These are phyloP conservation scores for Aspergillus nanangensis DNA, from an alignment of 495 filamentous ascomycete genomes.

Conservation along the genomic window DNA sequence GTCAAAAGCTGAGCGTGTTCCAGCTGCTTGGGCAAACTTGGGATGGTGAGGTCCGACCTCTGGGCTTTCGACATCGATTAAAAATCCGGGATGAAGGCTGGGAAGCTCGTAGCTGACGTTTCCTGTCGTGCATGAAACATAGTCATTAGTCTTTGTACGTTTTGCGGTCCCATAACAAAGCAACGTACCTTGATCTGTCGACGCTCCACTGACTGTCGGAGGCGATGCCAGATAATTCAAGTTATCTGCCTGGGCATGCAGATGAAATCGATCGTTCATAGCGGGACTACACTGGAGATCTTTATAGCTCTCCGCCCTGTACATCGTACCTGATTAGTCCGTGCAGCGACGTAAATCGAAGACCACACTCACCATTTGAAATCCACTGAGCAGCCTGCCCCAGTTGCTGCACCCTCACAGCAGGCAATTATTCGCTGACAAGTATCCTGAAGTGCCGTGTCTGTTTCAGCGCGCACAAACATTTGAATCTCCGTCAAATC, in stretches of 20 bases:
- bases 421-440: slow-evolving; percentile 35
- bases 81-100: slow-evolving; percentile 1
- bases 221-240: background rate
- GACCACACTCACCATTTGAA: slow-evolving; percentile 17
- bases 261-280: background rate
- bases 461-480: slow-evolving; percentile 39
- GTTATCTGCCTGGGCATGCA: background rate
- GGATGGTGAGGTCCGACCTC: slow-evolving; percentile 1
- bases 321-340: background rate
- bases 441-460: slow-evolving; percentile 25
- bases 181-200: slow-evolving; percentile 2
- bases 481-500: slow-evolving; percentile 35
- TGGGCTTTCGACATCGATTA: background rate
- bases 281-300: background rate
- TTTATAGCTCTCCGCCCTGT: background rate
- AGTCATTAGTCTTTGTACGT: background rate
- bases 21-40: slow-evolving; percentile 1
- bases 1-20: background rate
- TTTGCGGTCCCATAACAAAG: background rate
- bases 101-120: slow-evolving; percentile 4
- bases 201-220: background rate
- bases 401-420: slow-evolving; percentile 43
- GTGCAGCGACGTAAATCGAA: background rate
- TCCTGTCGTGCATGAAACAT: too few relatives aligned
- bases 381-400: slow-evolving; percentile 41